A percentile compares a stretch with the other conserved stretches of the same genome.
phyloP scores from a whole-genome alignment of 202 grass and related monocot species.

The Setaria viridis region DNA sequence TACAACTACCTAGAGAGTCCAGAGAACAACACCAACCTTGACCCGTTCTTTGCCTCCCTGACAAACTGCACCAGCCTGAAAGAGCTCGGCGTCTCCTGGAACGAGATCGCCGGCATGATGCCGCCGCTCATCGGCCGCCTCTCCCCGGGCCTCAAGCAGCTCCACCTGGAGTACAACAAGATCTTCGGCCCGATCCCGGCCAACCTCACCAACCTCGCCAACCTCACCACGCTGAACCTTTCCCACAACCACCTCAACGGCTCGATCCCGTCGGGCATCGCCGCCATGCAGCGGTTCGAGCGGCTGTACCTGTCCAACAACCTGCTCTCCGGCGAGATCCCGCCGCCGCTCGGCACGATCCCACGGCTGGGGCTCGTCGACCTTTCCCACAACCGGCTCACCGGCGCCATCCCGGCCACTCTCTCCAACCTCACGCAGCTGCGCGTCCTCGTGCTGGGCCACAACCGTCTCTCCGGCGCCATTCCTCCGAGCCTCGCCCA shows the following conservation, averaged over 20 bases:
- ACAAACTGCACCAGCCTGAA: constrained; percentile 65
- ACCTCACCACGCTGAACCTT: constrained; percentile 84
- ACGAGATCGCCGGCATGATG: constrained; percentile 63
- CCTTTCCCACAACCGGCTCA: constrained; percentile 67
- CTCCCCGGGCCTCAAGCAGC: constrained; percentile 56
- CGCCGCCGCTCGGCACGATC: constrained; percentile 59
- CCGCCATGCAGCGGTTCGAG: constrained; percentile 69
- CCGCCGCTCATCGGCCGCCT: constrained; percentile 60
- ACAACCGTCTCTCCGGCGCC: constrained; percentile 66
- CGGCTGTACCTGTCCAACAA: constrained; percentile 74
- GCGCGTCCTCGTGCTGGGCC: constrained; percentile 61
- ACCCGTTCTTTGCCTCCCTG: constrained; percentile 82
- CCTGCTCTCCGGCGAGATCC: constrained; percentile 75
- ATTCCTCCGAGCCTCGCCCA: constrained; percentile 67
- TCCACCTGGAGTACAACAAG: constrained; percentile 82
- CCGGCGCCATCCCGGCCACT: constrained; percentile 60
- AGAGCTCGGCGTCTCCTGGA: constrained; percentile 79
- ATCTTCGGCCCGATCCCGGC: constrained; percentile 81
- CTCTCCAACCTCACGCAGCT: constrained; percentile 81
- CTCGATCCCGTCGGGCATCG: constrained; percentile 67
- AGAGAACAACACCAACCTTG: constrained; percentile 58
- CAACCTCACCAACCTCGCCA: constrained; percentile 72
- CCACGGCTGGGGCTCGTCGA: constrained; percentile 73
- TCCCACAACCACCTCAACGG: constrained; percentile 89
- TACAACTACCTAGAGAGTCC: constrained; percentile 70